Evolutionary conservation across 495 filamentous ascomycete species (phyloP).

Genomic region (Penicillium egyptiacum): DNA sequence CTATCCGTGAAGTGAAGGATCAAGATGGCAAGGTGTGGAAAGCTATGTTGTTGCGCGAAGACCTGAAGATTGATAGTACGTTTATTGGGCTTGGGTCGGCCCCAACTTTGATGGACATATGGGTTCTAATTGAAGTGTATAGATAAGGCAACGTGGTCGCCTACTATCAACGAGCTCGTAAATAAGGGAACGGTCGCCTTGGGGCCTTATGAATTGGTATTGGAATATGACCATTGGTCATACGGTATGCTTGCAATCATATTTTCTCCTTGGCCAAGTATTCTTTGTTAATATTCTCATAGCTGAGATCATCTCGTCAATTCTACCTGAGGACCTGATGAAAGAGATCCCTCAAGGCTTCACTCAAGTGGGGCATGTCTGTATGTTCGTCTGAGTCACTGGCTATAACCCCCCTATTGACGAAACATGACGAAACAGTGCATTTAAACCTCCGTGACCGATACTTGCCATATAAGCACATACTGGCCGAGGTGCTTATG

Average conservation of each 20-base stretch:
- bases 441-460: conserved; percentile 86
- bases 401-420: conserved; percentile 13
- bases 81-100: conserved; percentile 37
- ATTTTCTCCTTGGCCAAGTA: neutral
- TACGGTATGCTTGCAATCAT: conserved; percentile 57
- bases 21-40: conserved; percentile 58
- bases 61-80: conserved; percentile 66
- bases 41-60: conserved; percentile 71
- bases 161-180: conserved; percentile 65
- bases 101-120: conserved; percentile 28
- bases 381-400: conserved; percentile 44
- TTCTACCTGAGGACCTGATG: conserved; percentile 68
- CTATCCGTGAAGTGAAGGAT: conserved; percentile 52
- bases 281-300: neutral
- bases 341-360: conserved; percentile 84
- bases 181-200: conserved; percentile 63
- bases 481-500: conserved; percentile 79
- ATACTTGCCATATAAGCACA: conserved; percentile 75
- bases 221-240: conserved; percentile 85
- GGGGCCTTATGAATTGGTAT: conserved; percentile 67
- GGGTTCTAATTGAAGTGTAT: conserved; percentile 19
- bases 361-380: conserved; percentile 83
- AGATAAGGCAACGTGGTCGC: conserved; percentile 76
- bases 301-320: conserved; percentile 80
- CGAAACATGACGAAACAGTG: conserved; percentile 44